Evolutionary conservation across 1,284 basidiomycete species (phyloP).

Genomic region (Ganoderma boninense): DNA sequence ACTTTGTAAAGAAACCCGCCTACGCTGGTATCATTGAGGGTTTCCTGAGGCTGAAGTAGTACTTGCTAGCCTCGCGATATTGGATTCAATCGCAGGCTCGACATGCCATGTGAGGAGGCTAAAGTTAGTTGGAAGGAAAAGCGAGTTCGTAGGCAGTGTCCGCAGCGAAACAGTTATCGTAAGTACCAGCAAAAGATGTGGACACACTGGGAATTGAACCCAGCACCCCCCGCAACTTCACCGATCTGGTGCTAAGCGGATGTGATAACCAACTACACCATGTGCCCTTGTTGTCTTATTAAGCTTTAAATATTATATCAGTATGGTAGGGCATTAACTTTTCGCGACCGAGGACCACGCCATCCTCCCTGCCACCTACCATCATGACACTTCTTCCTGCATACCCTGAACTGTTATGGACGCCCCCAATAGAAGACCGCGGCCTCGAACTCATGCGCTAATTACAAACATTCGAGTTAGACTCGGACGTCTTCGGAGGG

Average conservation of each 20-base stretch:
- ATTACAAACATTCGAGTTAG: neutral
- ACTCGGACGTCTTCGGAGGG: neutral
- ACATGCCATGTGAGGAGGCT: too few relatives aligned
- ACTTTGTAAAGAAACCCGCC: conserved; percentile 33
- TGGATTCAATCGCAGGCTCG: too few relatives aligned
- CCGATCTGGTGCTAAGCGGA: conserved; percentile 25
- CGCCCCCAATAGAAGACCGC: neutral
- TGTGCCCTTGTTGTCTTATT: conserved; percentile 15
- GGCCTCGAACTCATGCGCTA: neutral
- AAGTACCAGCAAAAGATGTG: conserved; percentile 9
- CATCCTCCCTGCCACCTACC: neutral
- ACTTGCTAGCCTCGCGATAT: too few relatives aligned
- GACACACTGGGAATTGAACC: conserved; percentile 35
- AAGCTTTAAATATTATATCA: too few relatives aligned
- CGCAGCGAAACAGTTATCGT: too few relatives aligned
- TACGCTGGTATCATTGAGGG: conserved; percentile 35
- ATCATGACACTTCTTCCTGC: neutral
- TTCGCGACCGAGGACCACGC: too few relatives aligned
- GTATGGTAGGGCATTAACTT: too few relatives aligned
- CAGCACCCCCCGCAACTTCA: conserved; percentile 29
- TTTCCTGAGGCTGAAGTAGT: conserved; percentile 13
- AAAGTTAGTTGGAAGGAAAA: too few relatives aligned
- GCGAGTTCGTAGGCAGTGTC: too few relatives aligned
- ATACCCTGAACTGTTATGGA: neutral
- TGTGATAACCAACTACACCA: conserved; percentile 35